These are phyloP conservation scores for Phialophora tarda DNA, from an alignment of 2,329 filamentous ascomycete genomes.

Conservation along the genomic window DNA sequence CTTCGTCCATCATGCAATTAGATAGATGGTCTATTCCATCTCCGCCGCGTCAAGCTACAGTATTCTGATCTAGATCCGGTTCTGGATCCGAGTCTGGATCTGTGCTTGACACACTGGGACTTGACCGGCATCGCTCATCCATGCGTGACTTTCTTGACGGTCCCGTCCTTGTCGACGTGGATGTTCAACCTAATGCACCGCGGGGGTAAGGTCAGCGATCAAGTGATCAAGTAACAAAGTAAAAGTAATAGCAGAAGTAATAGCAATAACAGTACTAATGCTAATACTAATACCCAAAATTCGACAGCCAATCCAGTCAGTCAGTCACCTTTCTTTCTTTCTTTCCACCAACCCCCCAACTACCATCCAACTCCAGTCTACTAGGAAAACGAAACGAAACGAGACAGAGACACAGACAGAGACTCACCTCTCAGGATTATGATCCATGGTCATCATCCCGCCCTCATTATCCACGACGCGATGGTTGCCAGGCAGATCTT, in stretches of 20 bases:
- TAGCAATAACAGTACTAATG: too few species aligned
- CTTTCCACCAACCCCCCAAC: too few species aligned
- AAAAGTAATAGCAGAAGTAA: too few species aligned
- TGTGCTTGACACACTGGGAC: not conserved
- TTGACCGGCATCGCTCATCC: slow-evolving; percentile 23
- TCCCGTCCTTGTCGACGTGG: slow-evolving; percentile 51
- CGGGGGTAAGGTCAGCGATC: not conserved
- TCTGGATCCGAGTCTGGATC: not conserved
- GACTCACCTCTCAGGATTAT: slow-evolving; percentile 50
- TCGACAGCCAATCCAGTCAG: too few species aligned
- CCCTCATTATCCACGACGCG: slow-evolving; percentile 48
- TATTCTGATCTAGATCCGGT: not conserved
- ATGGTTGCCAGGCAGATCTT: slow-evolving; percentile 52
- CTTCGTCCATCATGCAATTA: not conserved
- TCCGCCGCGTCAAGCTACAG: not conserved
- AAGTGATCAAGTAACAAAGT: not conserved
- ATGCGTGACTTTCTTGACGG: slow-evolving; percentile 50
- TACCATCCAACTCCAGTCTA: too few species aligned
- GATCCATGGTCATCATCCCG: slow-evolving; percentile 49
- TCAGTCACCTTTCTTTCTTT: not conserved
- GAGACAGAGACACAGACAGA: too few species aligned
- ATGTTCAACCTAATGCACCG: slow-evolving; percentile 49
- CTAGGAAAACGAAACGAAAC: too few species aligned
- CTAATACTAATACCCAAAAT: too few species aligned
- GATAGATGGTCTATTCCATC: not conserved